These are phyloP conservation scores for Ensete glaucum DNA, from an alignment of 176 grass and related monocot genomes.

Conservation along the genomic window DNA sequence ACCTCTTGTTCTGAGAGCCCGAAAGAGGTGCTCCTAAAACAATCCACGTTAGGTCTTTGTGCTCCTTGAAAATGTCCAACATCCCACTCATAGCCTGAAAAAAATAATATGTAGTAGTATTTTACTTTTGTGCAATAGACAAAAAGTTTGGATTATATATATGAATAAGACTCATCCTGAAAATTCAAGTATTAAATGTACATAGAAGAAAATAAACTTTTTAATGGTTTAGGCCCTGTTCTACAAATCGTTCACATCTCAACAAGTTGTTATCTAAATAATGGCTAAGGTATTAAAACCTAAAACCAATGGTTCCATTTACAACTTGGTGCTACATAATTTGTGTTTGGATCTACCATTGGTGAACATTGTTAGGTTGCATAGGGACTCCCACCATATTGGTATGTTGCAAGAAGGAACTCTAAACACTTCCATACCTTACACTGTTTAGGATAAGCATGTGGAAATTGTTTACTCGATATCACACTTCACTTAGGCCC, in stretches of 20 bases:
- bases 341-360: too few species aligned
- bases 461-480: neutral
- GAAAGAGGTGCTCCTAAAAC: constrained; percentile 96
- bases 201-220: too few species aligned
- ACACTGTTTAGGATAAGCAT: neutral
- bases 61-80: constrained; percentile 97
- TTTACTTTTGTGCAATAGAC: neutral
- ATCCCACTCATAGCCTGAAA: constrained; percentile 93
- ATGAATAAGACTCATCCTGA: too few species aligned
- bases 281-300: too few species aligned
- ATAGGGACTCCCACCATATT: neutral
- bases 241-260: too few species aligned
- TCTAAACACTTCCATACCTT: neutral
- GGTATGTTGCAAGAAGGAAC: neutral
- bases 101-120: neutral
- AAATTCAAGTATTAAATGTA: too few species aligned
- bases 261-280: too few species aligned
- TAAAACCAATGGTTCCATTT: too few species aligned
- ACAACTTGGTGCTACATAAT: too few species aligned
- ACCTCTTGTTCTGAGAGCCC: constrained; percentile 64
- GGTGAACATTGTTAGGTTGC: neutral
- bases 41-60: constrained; percentile 73
- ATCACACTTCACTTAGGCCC: neutral
- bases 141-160: too few species aligned
- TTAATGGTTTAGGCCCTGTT: too few species aligned